These are phyloP conservation scores for Petasospora fabianii DNA, from an alignment of 1,139 yeast species.

Conservation along the genomic window DNA sequence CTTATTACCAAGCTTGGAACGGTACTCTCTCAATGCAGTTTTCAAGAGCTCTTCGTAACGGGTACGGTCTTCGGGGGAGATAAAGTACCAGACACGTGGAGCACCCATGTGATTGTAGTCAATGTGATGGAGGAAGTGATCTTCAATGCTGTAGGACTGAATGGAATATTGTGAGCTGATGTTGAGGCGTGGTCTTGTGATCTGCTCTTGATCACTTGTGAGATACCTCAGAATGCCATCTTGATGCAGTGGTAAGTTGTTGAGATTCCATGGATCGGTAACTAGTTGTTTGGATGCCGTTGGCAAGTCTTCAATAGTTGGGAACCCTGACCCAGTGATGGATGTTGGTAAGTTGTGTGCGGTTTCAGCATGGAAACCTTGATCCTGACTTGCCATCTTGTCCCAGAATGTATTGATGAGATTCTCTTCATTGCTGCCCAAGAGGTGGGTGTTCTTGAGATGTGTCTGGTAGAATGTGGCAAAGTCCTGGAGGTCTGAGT, in stretches of 20 bases:
- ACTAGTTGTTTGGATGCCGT: constrained; percentile 25
- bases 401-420: constrained; percentile 37
- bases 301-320: constrained; percentile 24
- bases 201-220: constrained; percentile 39
- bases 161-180: constrained; percentile 69
- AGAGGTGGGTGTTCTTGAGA: constrained; percentile 30
- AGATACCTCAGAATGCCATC: constrained; percentile 47
- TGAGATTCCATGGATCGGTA: constrained; percentile 65
- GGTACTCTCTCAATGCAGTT: constrained; percentile 20
- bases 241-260: constrained; percentile 56
- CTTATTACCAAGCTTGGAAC: constrained; percentile 8
- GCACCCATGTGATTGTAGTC: constrained; percentile 73
- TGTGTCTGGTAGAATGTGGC: constrained; percentile 53
- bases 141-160: constrained; percentile 73
- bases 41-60: constrained; percentile 53
- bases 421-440: constrained; percentile 11
- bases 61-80: constrained; percentile 64
- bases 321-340: constrained; percentile 49
- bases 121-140: constrained; percentile 64
- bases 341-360: constrained; percentile 43
- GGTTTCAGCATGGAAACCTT: constrained; percentile 45
- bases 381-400: constrained; percentile 36
- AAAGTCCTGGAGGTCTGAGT: constrained; percentile 41
- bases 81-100: constrained; percentile 72
- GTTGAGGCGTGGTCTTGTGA: constrained; percentile 46